Evolutionary conservation across 495 filamentous ascomycete species (phyloP).

Genomic region (Pyrenopolyporus hunteri): DNA sequence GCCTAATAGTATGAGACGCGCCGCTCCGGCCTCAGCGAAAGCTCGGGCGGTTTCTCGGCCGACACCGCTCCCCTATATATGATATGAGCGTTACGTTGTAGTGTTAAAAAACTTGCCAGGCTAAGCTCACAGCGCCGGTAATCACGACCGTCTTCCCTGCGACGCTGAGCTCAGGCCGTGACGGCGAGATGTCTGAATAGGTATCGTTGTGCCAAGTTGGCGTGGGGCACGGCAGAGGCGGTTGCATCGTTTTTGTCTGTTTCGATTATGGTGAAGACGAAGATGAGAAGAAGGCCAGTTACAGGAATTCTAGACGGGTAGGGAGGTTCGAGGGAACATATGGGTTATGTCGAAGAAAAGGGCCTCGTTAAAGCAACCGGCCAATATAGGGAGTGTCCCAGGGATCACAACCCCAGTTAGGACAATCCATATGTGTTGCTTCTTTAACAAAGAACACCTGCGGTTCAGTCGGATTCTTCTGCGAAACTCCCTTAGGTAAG

Average conservation of each 20-base stretch:
- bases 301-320: no score
- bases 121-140: slow-evolving; percentile 11
- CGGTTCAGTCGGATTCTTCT: no score
- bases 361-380: no score
- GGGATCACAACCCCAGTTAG: no score
- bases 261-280: neutral
- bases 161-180: neutral
- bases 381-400: no score
- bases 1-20: slow-evolving; percentile 46
- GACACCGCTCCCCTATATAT: slow-evolving; percentile 43
- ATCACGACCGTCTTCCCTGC: slow-evolving; percentile 1
- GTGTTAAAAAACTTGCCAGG: neutral
- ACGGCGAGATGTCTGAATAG: neutral
- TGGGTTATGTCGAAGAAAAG: no score
- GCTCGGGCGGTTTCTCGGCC: slow-evolving; percentile 49
- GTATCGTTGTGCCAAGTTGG: neutral
- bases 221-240: neutral
- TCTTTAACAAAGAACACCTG: no score
- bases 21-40: slow-evolving; percentile 54
- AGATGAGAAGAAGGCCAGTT: neutral
- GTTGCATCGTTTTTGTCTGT: neutral
- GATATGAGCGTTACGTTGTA: neutral
- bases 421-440: no score
- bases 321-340: no score
- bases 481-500: no score